Percentiles rank a stretch among this genome's conserved stretches.
Evolutionary conservation across 257 asterid genomes (phyloP).

Genomic region (Solanum dulcamara): DNA sequence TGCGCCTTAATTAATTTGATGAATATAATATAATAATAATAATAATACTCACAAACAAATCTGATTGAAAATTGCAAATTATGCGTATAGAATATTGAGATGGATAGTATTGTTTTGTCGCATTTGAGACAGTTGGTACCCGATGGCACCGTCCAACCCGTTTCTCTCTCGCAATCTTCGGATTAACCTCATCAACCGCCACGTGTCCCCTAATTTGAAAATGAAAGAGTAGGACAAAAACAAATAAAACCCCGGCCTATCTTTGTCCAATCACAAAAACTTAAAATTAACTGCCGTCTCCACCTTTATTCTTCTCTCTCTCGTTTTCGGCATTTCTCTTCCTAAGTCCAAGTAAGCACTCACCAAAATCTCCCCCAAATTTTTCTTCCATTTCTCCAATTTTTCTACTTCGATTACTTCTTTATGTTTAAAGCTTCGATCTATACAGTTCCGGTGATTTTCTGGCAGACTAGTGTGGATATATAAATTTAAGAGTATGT

Average conservation of each 20-base stretch:
- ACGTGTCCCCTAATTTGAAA: constrained; percentile 37
- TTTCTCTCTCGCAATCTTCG: constrained; percentile 39
- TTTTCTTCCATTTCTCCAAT: not conserved
- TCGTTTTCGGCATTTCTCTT: constrained; percentile 5
- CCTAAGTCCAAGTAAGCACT: not conserved
- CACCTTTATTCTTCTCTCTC: not conserved
- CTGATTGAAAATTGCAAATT: too few species aligned
- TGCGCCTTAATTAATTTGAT: too few species aligned
- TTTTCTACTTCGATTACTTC: not conserved
- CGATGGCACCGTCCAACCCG: constrained; percentile 17
- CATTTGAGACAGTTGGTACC: constrained; percentile 4
- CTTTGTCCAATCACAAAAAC: not conserved
- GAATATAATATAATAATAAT: too few species aligned
- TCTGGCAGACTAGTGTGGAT: not conserved
- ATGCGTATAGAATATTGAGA: too few species aligned
- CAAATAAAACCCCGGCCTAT: not conserved
- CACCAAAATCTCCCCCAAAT: not conserved
- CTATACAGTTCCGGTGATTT: not conserved
- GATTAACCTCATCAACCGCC: constrained; percentile 31
- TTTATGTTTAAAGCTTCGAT: not conserved
- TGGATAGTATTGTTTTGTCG: constrained; percentile 6
- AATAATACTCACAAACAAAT: too few species aligned
- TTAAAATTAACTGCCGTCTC: not conserved
- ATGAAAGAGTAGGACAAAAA: not conserved
- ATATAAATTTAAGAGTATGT: not conserved